These are phyloP conservation scores for Fusarium fracticaudum DNA, from an alignment of 2,329 filamentous ascomycete genomes.

Conservation along the genomic window DNA sequence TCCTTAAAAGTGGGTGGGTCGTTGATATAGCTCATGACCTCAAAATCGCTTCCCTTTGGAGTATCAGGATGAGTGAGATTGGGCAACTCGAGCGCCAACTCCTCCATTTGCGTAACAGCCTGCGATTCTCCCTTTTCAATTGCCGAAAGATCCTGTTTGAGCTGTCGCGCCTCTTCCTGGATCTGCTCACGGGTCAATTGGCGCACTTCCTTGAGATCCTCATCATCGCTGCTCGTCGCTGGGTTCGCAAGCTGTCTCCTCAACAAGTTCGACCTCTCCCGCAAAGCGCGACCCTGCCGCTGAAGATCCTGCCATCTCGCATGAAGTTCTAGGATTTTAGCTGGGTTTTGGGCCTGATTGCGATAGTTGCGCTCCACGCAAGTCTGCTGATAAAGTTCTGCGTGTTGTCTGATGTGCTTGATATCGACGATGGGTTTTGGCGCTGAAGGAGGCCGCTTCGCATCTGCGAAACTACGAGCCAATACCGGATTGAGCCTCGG, in stretches of 20 bases:
- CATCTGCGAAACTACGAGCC: constrained; percentile 39
- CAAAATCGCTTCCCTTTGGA: constrained; percentile 73
- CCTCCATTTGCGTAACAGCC: constrained; percentile 72
- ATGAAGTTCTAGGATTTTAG: constrained; percentile 65
- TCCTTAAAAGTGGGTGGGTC: constrained; percentile 62
- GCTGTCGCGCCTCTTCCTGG: constrained; percentile 68
- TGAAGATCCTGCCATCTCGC: constrained; percentile 70
- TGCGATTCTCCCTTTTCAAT: constrained; percentile 71
- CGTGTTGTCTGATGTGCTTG: constrained; percentile 89
- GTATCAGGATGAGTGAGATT: constrained; percentile 85
- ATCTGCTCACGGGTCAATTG: constrained; percentile 60
- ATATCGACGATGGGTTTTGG: constrained; percentile 84
- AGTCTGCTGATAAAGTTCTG: constrained; percentile 82
- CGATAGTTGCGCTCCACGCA: constrained; percentile 87
- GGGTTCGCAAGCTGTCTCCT: constrained; percentile 64
- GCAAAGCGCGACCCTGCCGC: constrained; percentile 65
- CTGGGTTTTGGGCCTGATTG: constrained; percentile 62
- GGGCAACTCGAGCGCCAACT: constrained; percentile 80
- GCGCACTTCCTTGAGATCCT: constrained; percentile 49
- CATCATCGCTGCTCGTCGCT: constrained; percentile 56
- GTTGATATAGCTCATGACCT: constrained; percentile 82
- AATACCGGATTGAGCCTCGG: constrained; percentile 17
- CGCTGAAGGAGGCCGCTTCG: constrained; percentile 71
- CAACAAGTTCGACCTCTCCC: constrained; percentile 73
- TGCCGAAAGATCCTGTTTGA: constrained; percentile 70